Evolutionary conservation across 2,329 filamentous ascomycete species (phyloP).

Genomic region (Shiraia bambusicola): DNA sequence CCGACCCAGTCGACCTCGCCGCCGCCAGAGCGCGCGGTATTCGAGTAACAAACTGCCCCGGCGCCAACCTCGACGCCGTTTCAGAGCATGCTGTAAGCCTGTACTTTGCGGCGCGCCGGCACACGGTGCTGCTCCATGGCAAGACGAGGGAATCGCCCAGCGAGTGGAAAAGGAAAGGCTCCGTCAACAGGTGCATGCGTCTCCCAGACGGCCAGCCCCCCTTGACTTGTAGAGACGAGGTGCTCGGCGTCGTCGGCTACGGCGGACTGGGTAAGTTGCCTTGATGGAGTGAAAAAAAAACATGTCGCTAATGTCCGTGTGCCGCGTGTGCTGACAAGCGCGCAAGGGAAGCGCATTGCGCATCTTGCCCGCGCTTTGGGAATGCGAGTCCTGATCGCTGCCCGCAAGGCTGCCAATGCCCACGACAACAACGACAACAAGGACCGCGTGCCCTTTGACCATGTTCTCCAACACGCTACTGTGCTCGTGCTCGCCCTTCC

Average conservation of each 20-base stretch:
- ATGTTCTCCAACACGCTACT: slow-evolving; percentile 42
- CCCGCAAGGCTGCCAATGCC: slow-evolving; percentile 32
- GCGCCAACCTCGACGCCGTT: slow-evolving; percentile 52
- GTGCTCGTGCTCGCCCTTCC: slow-evolving; percentile 43
- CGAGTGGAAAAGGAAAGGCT: slow-evolving; percentile 47
- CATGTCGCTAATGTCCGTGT: too few species aligned
- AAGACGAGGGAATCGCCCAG: slow-evolving; percentile 30
- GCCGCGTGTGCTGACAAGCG: slow-evolving; percentile 9
- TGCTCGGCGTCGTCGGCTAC: slow-evolving; percentile 54
- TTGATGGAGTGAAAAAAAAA: slow-evolving; percentile 1
- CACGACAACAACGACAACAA: slow-evolving; percentile 7
- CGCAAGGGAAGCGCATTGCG: slow-evolving; percentile 48
- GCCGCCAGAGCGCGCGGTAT: slow-evolving; percentile 49
- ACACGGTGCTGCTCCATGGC: slow-evolving; percentile 39
- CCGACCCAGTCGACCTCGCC: slow-evolving; percentile 50
- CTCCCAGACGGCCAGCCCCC: slow-evolving; percentile 44
- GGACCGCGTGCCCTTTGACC: slow-evolving; percentile 40
- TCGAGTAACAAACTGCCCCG: slow-evolving; percentile 50
- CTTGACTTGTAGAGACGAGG: slow-evolving; percentile 52
- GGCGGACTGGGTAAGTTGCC: slow-evolving; percentile 47
- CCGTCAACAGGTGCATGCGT: slow-evolving; percentile 34
- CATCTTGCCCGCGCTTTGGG: slow-evolving; percentile 49
- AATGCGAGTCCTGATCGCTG: slow-evolving; percentile 54
- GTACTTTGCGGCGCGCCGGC: slow-evolving; percentile 51
- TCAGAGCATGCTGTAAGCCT: slow-evolving; percentile 55